Conservation (phyloP, 2,329 filamentous ascomycete species). For the Allantophomopsis lycopodina region DNA sequence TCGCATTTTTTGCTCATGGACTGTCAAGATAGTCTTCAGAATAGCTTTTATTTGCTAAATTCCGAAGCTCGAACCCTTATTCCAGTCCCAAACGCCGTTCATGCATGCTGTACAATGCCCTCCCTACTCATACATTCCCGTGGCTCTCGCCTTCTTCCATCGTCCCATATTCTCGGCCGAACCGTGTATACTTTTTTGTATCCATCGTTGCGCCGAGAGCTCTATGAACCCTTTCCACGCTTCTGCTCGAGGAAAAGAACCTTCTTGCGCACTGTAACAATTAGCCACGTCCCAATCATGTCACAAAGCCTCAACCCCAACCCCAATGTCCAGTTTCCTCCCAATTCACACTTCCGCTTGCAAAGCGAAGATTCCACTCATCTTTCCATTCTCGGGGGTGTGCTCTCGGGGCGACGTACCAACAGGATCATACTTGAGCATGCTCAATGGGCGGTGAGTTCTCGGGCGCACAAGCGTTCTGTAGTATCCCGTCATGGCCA, state of each 20-base stretch:
- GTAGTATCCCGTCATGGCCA: slow-evolving; percentile 98
- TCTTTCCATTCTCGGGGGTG: neutral
- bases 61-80: no score
- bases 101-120: no score
- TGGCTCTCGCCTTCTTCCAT: no score
- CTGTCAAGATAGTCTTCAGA: no score
- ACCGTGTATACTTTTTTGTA: no score
- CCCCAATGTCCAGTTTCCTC: neutral
- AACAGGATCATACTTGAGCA: slow-evolving; percentile 98
- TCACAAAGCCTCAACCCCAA: neutral
- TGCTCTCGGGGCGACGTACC: slow-evolving; percentile 37
- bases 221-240: slow-evolving; percentile 35
- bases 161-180: no score
- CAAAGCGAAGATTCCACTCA: neutral
- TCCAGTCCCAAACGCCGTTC: no score
- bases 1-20: no score
- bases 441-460: slow-evolving; percentile 71
- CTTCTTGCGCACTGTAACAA: slow-evolving; percentile 65
- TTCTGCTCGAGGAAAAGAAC: slow-evolving; percentile 89
- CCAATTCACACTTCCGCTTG: slow-evolving; percentile 1
- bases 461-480: slow-evolving; percentile 80
- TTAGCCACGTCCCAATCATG: slow-evolving; percentile 1
- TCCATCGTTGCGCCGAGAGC: no score
- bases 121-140: no score
- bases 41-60: no score